A percentile compares a stretch with the other conserved stretches of the same genome.
These are phyloP conservation scores for Tricholomella constricta DNA, from an alignment of 768 basidiomycete species.

Conservation along the genomic window DNA sequence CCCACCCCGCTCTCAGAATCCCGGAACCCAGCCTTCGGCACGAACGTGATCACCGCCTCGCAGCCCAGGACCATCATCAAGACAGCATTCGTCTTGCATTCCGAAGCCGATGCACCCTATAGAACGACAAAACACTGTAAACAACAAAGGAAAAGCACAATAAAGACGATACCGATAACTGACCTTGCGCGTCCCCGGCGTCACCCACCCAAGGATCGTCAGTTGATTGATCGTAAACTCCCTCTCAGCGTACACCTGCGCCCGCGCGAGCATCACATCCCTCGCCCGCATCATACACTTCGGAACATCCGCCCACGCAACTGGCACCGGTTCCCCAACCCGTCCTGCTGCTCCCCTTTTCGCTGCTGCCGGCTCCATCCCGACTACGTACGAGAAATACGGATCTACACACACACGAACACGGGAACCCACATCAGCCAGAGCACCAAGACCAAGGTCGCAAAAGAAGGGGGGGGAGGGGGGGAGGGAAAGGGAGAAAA, in stretches of 20 bases:
- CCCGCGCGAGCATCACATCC: constrained; percentile 32
- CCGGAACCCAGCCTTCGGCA: constrained; percentile 22
- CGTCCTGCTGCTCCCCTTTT: no score
- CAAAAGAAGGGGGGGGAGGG: background rate
- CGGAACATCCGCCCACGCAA: background rate
- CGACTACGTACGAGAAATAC: constrained; percentile 7
- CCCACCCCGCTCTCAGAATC: constrained; percentile 15
- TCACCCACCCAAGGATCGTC: constrained; percentile 43
- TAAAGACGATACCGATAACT: no score
- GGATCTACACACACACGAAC: constrained; percentile 2
- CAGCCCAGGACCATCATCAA: constrained; percentile 40
- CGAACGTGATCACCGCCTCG: constrained; percentile 35
- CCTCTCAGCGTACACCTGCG: constrained; percentile 35
- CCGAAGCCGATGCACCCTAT: constrained; percentile 26
- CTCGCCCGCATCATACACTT: constrained; percentile 23
- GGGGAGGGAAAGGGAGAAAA: no score
- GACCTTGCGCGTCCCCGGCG: constrained; percentile 21
- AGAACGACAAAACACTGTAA: background rate
- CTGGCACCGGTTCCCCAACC: background rate
- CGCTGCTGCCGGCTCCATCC: no score
- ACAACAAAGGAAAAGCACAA: background rate
- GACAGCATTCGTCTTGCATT: constrained; percentile 27
- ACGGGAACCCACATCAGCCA: no score
- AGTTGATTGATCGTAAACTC: constrained; percentile 36
- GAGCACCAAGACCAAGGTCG: background rate